Evolutionary conservation across 495 filamentous ascomycete species (phyloP), one percentile per base, ranked within the genome.

Genomic region (Penicillium silybi): DNA sequence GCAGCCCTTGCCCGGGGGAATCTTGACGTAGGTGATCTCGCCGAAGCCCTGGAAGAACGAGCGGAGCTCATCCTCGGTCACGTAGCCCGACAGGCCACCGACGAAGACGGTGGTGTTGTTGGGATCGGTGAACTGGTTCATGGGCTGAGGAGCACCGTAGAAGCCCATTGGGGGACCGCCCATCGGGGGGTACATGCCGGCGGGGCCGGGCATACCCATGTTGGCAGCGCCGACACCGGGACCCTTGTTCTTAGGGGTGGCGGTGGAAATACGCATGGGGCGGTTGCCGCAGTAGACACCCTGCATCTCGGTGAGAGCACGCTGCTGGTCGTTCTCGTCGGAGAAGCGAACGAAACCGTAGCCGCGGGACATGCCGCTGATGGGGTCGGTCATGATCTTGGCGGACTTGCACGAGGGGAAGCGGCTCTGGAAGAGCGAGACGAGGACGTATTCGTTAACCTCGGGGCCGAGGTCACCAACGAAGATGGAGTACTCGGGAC

Each of bases 51-150:
- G 93, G 85, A 99, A 99, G 81, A 99, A 99, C 9, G 92, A 97
- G 46, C 93, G 88, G 22, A 99, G 88, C 77, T 99, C 93, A 67
- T 99, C 93, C 77, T 99, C 93, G 50, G 93, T 99, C 44, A 99
- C 93, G 66, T 99, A 99, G 46, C 93, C 93, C 29, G 92, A 97
- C 2, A 99, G 84, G 41, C 93, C 93, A 59, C 93, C 93, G 53
- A 99, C 93, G 63, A 99, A 99, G 53, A 99, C 93, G 20, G 93
- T 99, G 41, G 93, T 99, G 78, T 99, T 99, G 81, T 99, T 99
- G n/a, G 93, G 93, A 62, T 99, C 93, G 27, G 93, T 99, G 76
- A 99, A 99, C 73, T 99, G 93, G 72, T 99, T 99, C 93, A 99
- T 99, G 15, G 91, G 91, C 74, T 96, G 91, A 48, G 85, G 85